Evolutionary conservation across 192 early-diverging fungal genomes (phyloP).

Genomic region (Rhizophagus prolifer): DNA sequence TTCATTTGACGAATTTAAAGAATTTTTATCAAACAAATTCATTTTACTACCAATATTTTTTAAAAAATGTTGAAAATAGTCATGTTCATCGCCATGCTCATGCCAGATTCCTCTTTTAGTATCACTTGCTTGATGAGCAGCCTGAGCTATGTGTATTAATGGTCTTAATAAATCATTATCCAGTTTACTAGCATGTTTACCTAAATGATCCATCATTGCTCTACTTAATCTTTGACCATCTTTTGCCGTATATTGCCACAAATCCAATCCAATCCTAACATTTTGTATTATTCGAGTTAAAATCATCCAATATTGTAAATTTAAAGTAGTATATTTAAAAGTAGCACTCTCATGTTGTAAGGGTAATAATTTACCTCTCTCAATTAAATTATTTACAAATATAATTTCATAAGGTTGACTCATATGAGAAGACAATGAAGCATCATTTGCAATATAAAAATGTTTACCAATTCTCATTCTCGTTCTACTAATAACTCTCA

Average conservation of each 20-base stretch:
- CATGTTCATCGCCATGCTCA: slow-evolving; percentile 30
- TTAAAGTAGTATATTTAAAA: slow-evolving; percentile 45
- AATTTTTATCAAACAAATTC: slow-evolving; percentile 21
- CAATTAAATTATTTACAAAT: not conserved
- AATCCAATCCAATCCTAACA: slow-evolving; percentile 45
- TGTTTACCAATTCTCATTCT: slow-evolving; percentile 65
- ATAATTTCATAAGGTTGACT: slow-evolving; percentile 34
- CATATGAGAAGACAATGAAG: slow-evolving; percentile 38
- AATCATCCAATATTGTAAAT: slow-evolving; percentile 60
- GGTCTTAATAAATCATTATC: slow-evolving; percentile 46
- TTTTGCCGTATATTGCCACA: slow-evolving; percentile 56
- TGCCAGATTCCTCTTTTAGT: slow-evolving; percentile 1
- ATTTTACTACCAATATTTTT: slow-evolving; percentile 29
- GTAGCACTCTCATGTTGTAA: not conserved
- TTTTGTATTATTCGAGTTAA: slow-evolving; percentile 54
- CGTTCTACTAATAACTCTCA: slow-evolving; percentile 55
- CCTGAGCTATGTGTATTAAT: slow-evolving; percentile 49
- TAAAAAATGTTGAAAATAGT: slow-evolving; percentile 21
- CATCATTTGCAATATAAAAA: slow-evolving; percentile 44
- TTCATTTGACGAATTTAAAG: not conserved
- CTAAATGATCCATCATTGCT: slow-evolving; percentile 45
- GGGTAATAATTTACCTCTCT: not conserved
- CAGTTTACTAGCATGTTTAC: slow-evolving; percentile 37
- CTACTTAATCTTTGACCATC: slow-evolving; percentile 43
- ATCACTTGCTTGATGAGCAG: slow-evolving; percentile 40